phyloP scores from a whole-genome alignment of 768 basidiomycete genomes.

The Dictyophora rubrovolvata region DNA sequence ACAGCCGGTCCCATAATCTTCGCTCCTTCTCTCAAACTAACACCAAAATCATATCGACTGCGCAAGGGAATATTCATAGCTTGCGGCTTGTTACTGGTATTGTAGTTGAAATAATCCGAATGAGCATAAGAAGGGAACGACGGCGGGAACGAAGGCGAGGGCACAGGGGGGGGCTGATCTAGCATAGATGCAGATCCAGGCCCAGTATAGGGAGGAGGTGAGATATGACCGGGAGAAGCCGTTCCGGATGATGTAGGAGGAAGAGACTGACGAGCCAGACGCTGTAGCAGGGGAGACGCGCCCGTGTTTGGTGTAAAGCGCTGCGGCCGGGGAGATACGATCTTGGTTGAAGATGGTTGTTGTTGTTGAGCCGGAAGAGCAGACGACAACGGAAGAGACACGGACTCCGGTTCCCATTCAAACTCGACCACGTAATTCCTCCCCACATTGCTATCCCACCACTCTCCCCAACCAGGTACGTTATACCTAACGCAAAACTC shows the following conservation, averaged over 20 bases:
- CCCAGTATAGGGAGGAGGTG: neutral
- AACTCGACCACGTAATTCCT: conserved; percentile 75
- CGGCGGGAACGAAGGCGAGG: neutral
- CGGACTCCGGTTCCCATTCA: conserved; percentile 19
- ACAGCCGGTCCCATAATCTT: conserved; percentile 27
- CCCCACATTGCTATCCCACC: conserved; percentile 88
- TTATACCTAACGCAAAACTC: conserved; percentile 66
- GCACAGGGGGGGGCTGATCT: conserved; percentile 7
- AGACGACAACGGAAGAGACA: conserved; percentile 16
- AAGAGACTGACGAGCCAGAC: conserved; percentile 18
- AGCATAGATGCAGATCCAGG: neutral
- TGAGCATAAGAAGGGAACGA: conserved; percentile 18
- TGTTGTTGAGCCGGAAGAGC: conserved; percentile 20
- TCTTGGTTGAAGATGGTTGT: conserved; percentile 15
- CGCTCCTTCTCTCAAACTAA: conserved; percentile 36
- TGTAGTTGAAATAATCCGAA: neutral
- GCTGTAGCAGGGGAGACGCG: conserved; percentile 19
- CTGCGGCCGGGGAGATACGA: conserved; percentile 30
- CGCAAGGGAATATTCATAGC: conserved; percentile 27
- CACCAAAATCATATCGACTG: conserved; percentile 47
- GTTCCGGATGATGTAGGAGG: conserved; percentile 12
- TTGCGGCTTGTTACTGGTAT: neutral
- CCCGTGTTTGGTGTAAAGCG: conserved; percentile 24
- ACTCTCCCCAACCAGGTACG: conserved; percentile 53
- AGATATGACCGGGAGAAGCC: conserved; percentile 9